These are phyloP conservation scores for Candida sojae DNA, from an alignment of 1,139 yeast genomes.

Conservation along the genomic window DNA sequence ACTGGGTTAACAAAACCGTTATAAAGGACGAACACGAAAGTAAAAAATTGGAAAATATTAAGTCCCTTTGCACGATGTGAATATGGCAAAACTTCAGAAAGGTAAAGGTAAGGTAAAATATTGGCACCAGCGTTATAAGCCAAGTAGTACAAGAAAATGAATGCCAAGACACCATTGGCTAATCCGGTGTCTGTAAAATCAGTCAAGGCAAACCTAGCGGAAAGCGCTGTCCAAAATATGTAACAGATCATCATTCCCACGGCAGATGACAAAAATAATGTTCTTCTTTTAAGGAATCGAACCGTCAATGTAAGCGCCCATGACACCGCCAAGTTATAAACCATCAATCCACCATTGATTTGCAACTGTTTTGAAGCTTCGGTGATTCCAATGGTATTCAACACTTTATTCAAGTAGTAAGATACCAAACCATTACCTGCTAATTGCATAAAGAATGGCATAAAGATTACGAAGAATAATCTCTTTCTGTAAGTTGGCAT, in stretches of 20 bases:
- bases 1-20: constrained; percentile 56
- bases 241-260: constrained; percentile 39
- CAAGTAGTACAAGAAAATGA: constrained; percentile 44
- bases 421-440: constrained; percentile 56
- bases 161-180: constrained; percentile 46
- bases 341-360: constrained; percentile 48
- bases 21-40: constrained; percentile 23
- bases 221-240: constrained; percentile 39
- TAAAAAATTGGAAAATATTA: constrained; percentile 30
- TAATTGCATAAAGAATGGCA: constrained; percentile 45
- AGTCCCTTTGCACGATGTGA: constrained; percentile 48
- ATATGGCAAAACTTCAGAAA: constrained; percentile 46
- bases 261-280: constrained; percentile 41
- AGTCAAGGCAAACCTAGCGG: constrained; percentile 39
- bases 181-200: constrained; percentile 31
- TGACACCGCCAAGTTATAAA: constrained; percentile 42
- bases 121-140: constrained; percentile 35
- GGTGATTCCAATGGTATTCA: constrained; percentile 51
- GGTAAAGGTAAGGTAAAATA: constrained; percentile 38
- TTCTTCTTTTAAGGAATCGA: constrained; percentile 42
- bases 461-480: constrained; percentile 34
- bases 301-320: constrained; percentile 29
- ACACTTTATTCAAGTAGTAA: constrained; percentile 49
- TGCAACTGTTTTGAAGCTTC: constrained; percentile 42
- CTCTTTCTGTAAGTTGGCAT: constrained; percentile 45